Evolutionary conservation across 1,284 basidiomycete genomes (phyloP), one percentile per base, ranked within the genome.

Genomic region (Entoloma clypeatum): DNA sequence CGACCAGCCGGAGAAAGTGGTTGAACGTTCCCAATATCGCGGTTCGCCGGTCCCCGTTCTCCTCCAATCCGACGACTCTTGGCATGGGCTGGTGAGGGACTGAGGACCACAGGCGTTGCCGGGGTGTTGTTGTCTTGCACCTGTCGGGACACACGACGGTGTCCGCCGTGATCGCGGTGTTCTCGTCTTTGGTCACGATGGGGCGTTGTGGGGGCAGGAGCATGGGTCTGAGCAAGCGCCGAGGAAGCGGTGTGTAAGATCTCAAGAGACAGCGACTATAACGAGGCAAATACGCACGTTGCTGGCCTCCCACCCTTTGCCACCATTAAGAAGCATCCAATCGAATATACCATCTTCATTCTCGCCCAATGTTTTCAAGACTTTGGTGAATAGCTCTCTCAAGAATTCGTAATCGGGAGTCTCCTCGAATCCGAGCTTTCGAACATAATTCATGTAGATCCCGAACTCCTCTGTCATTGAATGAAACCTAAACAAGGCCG

Each of bases 391-490:
- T 24, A 99, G 73, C 53, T 98, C 95, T 37, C 94, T 79, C 50
- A 99, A 74, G 64, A 98, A 99, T 60, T 97, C 94, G 56, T 99
- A 99, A 65, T 99, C 95, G 2, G 95, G 95, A 21, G 83, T 83
- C 70, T 97, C 92, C 62, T 96, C 92, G 60, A 96, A 97, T 38
- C 93, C 90, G 46, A 96, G 79, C 59, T 92, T 95, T 45, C 92
- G 88, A 54, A 93, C 91, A 60, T 97, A 97, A 69, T 95, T 95
- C 82, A 97, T 91, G 69, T 94, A 96, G 58, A 96, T 96, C 40
- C 84, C 80, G 59, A 95, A 95, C 61, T 97, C 93, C 75, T 96
- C 93, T 83, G 72, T 50, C 62, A 60, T 35, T 41, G 16, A 23
- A 46, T 35, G 17, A 34, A 36, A 28, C 32, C 29, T 41, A 18